phyloP scores from a whole-genome alignment of 306 rosid species.

The Quercus gilva region DNA sequence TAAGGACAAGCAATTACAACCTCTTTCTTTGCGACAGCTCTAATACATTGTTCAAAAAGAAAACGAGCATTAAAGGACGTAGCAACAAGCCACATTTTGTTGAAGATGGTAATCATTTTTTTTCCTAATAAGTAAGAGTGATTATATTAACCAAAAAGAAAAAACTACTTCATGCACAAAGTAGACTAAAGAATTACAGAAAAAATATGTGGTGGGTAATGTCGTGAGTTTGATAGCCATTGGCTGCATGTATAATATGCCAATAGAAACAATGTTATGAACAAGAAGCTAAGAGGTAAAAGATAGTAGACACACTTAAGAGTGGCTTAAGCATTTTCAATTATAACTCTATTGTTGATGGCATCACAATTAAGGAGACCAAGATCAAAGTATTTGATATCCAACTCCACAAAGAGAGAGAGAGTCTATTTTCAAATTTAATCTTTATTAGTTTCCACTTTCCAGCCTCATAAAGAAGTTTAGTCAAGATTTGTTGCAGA shows the following conservation, averaged over 20 bases:
- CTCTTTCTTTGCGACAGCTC: neutral
- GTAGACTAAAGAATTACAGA: no score
- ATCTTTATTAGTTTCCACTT: no score
- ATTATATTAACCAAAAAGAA: no score
- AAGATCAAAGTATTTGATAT: constrained; percentile 88
- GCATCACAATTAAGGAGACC: constrained; percentile 91
- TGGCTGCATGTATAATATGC: no score
- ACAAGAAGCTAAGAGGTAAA: neutral
- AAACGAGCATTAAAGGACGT: neutral
- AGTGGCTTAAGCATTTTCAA: constrained; percentile 96
- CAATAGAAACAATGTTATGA: neutral
- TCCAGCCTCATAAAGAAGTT: no score
- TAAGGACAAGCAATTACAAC: neutral
- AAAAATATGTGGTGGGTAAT: no score
- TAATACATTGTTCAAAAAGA: neutral
- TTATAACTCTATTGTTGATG: constrained; percentile 82
- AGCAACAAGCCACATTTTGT: neutral
- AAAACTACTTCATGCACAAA: no score
- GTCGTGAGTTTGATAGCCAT: no score
- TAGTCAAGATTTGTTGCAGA: no score
- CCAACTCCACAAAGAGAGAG: constrained; percentile 83
- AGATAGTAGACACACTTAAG: constrained; percentile 47
- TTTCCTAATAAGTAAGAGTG: no score
- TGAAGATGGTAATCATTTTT: neutral
- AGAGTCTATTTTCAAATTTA: no score